Base-by-base conservation (phyloP, 306 rosid species). In the Hippophae tibetana region DNA sequence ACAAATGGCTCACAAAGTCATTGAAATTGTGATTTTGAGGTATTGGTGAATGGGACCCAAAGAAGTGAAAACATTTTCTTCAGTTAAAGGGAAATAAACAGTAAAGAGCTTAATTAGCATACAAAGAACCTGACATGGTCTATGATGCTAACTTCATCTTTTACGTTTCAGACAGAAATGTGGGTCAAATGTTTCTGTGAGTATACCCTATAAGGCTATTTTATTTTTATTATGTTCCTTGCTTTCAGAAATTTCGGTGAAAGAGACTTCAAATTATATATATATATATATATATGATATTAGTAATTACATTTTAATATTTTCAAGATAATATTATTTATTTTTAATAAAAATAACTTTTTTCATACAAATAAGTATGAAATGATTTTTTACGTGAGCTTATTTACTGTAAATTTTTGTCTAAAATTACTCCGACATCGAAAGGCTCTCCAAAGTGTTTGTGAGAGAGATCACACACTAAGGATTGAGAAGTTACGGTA, bases 241-340 rank as follows among this genome's bases (percentile, higher is more conserved):
- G 71, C 69, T 84, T 78, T 69, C 78, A 73, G 70, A 69, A 77
- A 79, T 87, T 84, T 82, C 92, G 86, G 85, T 78, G 86, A 87
- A 76, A 79, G 64, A 42, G 88, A 86, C 95, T 63, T 58, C 10
- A 60, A 80, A 75, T 66, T 52, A 18, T 18, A 18, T 18, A 18
- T 18, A 18, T 18, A 18, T 18, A 18, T 18, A 18, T 18, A 18
- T 18, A 18, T 18, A 0, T 0, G 18, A 18, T 18, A 18, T 18
- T 18, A 18, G 23, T 18, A 18, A 18, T 18, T 18, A 18, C 23
- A 18, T 18, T 18, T 18, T 18, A 18, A 18, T 18, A 18, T 18
- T 18, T 18, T 18, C 23, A 18, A 18, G 23, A 18, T 18, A 18
- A 18, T 18, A 18, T 18, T 18, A 18, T 18, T 18, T 18, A 18